phyloP scores from a whole-genome alignment of 2,329 filamentous ascomycete genomes.

The Stenocarpella maydis region DNA sequence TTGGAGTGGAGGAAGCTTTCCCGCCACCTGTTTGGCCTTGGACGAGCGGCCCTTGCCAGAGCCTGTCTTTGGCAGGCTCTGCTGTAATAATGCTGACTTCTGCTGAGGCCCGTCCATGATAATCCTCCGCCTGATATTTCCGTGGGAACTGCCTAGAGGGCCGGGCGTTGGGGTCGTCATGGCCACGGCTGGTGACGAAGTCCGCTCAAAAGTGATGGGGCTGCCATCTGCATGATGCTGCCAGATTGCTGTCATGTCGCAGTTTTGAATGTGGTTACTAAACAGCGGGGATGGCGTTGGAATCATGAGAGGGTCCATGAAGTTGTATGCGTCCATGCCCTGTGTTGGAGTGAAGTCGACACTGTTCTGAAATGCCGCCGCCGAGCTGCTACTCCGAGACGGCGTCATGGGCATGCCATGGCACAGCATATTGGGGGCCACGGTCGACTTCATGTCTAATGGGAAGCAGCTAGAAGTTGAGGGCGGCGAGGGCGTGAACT shows the following conservation, averaged over 20 bases:
- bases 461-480: conserved; percentile 30
- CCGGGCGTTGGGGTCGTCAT: conserved; percentile 30
- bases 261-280: conserved; percentile 17
- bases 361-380: conserved; percentile 16
- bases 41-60: conserved; percentile 24
- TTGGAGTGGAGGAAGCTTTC: conserved; percentile 24
- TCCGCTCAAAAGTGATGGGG: conserved; percentile 32
- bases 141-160: conserved; percentile 24
- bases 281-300: conserved; percentile 30
- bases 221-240: conserved; percentile 30
- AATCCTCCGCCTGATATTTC: conserved; percentile 30
- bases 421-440: conserved; percentile 29
- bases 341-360: conserved; percentile 33
- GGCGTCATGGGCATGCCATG: conserved; percentile 33
- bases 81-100: conserved; percentile 32
- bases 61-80: conserved; percentile 28
- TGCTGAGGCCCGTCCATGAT: conserved; percentile 33
- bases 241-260: conserved; percentile 33
- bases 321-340: conserved; percentile 24
- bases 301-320: conserved; percentile 30
- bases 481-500: conserved; percentile 30
- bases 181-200: conserved; percentile 27
- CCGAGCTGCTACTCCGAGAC: conserved; percentile 13
- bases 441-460: conserved; percentile 32
- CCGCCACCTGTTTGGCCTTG: conserved; percentile 27